Conservation (phyloP, 305 asterid species). For the Solanum aculeatissimum region DNA sequence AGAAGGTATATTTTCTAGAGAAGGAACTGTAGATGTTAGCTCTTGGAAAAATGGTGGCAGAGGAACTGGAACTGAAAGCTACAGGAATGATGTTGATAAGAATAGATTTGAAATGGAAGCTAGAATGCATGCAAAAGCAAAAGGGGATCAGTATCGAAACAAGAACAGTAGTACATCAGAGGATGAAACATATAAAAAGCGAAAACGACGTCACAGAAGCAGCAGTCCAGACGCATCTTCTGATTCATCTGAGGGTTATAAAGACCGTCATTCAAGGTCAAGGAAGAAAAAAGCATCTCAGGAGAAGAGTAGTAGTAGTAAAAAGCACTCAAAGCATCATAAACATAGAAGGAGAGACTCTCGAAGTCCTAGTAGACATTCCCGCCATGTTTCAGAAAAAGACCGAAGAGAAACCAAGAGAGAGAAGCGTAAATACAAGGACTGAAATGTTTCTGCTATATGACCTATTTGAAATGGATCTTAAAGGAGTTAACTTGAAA, state of each 20-base stretch:
- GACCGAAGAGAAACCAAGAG: conserved; percentile 30
- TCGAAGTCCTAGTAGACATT: conserved; percentile 25
- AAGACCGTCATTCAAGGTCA: conserved; percentile 37
- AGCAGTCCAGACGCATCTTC: conserved; percentile 22
- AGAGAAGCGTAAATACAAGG: conserved; percentile 31
- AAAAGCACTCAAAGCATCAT: conserved; percentile 61
- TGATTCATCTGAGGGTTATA: conserved; percentile 27
- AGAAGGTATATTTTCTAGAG: background rate
- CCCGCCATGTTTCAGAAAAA: conserved; percentile 42
- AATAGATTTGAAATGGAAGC: conserved; percentile 6
- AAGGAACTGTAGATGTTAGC: background rate
- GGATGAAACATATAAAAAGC: conserved; percentile 46
- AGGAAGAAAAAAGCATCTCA: conserved; percentile 32
- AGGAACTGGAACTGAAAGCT: background rate
- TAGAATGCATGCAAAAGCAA: conserved; percentile 10
- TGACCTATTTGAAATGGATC: background rate
- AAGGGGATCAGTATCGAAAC: conserved; percentile 10
- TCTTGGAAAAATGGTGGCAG: background rate
- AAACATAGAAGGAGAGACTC: conserved; percentile 57
- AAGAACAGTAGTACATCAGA: conserved; percentile 43
- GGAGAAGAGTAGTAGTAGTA: conserved; percentile 45
- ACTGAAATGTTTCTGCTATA: conserved; percentile 11
- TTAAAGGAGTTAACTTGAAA: background rate
- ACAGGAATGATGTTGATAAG: conserved; percentile 8
- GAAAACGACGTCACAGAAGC: conserved; percentile 31